phyloP scores from a whole-genome alignment of 2,329 filamentous ascomycete genomes.

The Colletotrichum lini region DNA sequence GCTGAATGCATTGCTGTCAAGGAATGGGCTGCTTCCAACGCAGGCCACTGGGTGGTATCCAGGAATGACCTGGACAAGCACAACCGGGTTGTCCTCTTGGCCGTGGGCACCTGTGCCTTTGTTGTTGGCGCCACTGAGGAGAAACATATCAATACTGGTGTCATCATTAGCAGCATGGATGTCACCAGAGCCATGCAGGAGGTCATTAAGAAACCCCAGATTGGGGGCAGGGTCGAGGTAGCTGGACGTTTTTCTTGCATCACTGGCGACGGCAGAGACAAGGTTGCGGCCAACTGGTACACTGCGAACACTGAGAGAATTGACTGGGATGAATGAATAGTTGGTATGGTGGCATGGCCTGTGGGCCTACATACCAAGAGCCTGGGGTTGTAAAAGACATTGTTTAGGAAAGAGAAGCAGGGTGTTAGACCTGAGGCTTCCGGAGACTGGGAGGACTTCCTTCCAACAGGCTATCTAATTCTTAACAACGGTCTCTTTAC shows the following conservation, averaged over 20 bases:
- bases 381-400: too few relatives aligned
- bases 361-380: background rate
- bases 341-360: background rate
- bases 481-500: background rate
- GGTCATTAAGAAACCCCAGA: background rate
- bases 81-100: background rate
- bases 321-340: background rate
- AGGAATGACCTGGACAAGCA: constrained; percentile 2
- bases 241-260: constrained; percentile 19
- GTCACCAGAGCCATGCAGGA: background rate
- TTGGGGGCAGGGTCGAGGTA: background rate
- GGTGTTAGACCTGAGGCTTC: too few relatives aligned
- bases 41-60: constrained; percentile 21
- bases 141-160: background rate
- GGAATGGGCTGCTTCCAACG: constrained; percentile 19
- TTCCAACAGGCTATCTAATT: background rate
- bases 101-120: constrained; percentile 1
- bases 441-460: background rate
- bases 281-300: constrained; percentile 7
- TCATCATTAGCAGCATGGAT: background rate
- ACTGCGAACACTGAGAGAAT: background rate
- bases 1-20: constrained; percentile 4
- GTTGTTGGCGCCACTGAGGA: background rate
- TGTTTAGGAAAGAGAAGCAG: background rate
- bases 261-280: background rate